Base-by-base conservation (phyloP, 2,329 filamentous ascomycete species). In the Fonsecaea erecta region DNA sequence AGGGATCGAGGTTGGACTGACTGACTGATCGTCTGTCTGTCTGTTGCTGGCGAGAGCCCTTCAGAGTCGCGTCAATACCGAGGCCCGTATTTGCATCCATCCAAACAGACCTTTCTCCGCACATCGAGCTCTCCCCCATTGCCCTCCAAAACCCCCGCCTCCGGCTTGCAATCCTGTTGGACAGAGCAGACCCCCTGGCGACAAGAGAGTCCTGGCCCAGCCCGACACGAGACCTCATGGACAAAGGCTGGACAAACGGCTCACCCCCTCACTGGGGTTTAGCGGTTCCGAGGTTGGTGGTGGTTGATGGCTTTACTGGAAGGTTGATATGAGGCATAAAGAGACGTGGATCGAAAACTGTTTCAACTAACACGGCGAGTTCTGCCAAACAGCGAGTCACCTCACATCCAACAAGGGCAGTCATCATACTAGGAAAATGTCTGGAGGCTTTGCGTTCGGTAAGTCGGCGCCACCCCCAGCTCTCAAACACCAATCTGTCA, bases 381-480 rank as follows among this genome's bases (percentile, higher is more conserved):
- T n/a, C 32, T 32, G 1, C 30, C 51, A 34, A 7, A 6, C 24
- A 30, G 26, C 18, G 6, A 32, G 18, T 24, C 7, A 48, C 12
- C 11, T 2, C 30, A 32, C 26, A 30, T 48, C 24, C 30, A 3
- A 21, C 28, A 14, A 48, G 9, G 26, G 21, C 40, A 34, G 7
- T 43, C 26, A 32, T 30, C 9, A 26, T 14, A 48, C 28, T 14
- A 8, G 8, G 4, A 58, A 43, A 9, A 69, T 68, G 63, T 48
- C 65, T 60, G 55, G 61, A 58, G 63, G 61, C 35, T 63, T 28
- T 52, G 73, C 72, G n/a, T 71, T 72, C 12, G 48, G 43, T 48
- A 12, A 48, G 43, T 24, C 9, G n/a, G n/a, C n/a, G 16, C 8
- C 14, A 18, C 18, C n/a, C 12, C 18, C 12, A 0, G 21, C 43